Evolutionary conservation across 371 early-diverging fungal genomes (phyloP), one percentile per base, ranked within the genome.

Genomic region (Mucor sp.): DNA sequence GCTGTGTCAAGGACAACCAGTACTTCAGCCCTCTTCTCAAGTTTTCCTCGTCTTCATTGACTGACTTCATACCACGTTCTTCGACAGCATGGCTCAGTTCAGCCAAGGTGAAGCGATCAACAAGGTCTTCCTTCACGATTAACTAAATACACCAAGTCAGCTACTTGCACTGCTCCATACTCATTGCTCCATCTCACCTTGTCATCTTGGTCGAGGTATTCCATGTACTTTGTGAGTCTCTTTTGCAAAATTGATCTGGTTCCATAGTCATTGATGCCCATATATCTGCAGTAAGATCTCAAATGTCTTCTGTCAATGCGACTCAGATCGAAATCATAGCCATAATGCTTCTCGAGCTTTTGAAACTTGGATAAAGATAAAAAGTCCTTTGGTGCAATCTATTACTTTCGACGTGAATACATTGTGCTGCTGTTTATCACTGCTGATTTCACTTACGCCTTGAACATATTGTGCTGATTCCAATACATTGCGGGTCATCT

Each of bases 21-120:
- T 84, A 84, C 7, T 83, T 79, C n/a, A 89, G 70, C 19, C 81
- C 79, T 59, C 76, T 77, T 44, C 80, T 80, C 69, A 89, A 71
- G 39, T 84, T 80, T 6, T 83, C 84, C 57, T 76, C 77, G 28
- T 76, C 69, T 7, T 77, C 75, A 30, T 81, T 76, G 12, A 85
- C 28, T 1, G 86, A 86, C 8, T 85, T 82, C 89, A 89, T 87
- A 55, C 89, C 89, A 62, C 89, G 87, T 62, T 89, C 90, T 61
- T 88, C 88, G 25, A 78, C 80, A 17, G 87, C 90, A 25, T 78
- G 56, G 21, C 85, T 83, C 30, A 89, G 60, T 57, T 87, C 86
- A 12, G 70, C 25, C 4, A 69, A 43, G 7, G 68, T 73, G 30
- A 89, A 70, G 0, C 67, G 71, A 44, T 87, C 84, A 0, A 88